These are phyloP conservation scores for Kurtzmaniella cleridarum DNA, from an alignment of 805 yeast species.

Conservation along the genomic window DNA sequence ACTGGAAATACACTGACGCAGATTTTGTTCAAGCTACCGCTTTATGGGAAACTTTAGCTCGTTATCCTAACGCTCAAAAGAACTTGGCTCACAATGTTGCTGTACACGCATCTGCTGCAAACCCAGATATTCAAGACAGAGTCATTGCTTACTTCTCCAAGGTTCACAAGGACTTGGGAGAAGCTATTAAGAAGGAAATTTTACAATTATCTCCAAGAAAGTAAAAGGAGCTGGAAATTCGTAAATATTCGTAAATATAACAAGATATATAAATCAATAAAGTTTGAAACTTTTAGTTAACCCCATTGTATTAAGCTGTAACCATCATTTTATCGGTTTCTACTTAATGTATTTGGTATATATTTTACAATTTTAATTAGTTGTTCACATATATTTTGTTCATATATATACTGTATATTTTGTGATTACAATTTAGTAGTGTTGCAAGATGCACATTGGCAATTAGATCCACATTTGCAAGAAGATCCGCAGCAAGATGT, in stretches of 20 bases:
- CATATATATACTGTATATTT: neutral
- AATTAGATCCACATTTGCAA: conserved; percentile 38
- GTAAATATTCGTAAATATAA: no score
- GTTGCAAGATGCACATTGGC: conserved; percentile 37
- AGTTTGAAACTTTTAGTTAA: neutral
- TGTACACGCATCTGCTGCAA: conserved; percentile 65
- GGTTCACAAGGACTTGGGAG: conserved; percentile 67
- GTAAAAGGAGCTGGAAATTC: conserved; percentile 10
- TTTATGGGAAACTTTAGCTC: conserved; percentile 75
- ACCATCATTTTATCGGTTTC: neutral
- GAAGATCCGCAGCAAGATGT: conserved; percentile 29
- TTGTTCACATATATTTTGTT: neutral
- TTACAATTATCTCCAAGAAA: conserved; percentile 47
- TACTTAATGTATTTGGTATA: neutral
- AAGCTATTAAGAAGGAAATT: conserved; percentile 59
- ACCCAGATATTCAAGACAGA: conserved; percentile 69
- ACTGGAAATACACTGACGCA: conserved; percentile 72
- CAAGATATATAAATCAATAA: neutral
- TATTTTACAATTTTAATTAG: neutral
- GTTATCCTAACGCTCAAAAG: conserved; percentile 75
- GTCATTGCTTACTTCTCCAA: conserved; percentile 72
- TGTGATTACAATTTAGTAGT: conserved; percentile 32
- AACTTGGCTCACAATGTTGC: conserved; percentile 82
- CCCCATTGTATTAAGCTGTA: neutral
- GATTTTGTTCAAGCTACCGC: conserved; percentile 77